These are phyloP conservation scores for Brassica nigra DNA, from an alignment of 345 rosid species.

Conservation along the genomic window DNA sequence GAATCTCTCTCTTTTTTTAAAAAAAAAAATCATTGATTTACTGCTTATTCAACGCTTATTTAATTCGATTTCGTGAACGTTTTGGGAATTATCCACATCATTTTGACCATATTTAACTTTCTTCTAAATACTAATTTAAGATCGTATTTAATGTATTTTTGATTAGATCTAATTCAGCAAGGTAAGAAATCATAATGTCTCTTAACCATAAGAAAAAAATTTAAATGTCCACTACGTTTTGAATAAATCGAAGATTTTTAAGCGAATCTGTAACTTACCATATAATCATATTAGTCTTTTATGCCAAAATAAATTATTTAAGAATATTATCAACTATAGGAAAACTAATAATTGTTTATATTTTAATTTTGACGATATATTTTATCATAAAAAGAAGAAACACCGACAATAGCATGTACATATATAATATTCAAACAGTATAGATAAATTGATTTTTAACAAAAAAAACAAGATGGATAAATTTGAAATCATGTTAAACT, in stretches of 20 bases:
- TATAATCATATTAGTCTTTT: background rate
- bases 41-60: constrained; percentile 11
- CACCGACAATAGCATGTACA: background rate
- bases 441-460: background rate
- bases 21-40: background rate
- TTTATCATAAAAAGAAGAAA: background rate
- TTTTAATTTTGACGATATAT: background rate
- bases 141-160: background rate
- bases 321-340: background rate
- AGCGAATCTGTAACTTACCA: background rate
- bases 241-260: background rate
- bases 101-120: constrained; percentile 16
- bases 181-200: background rate
- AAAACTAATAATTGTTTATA: background rate
- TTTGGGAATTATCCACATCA: constrained; percentile 6
- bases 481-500: background rate
- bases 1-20: background rate
- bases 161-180: background rate
- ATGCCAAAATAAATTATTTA: background rate
- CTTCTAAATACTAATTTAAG: background rate
- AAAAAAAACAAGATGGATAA: background rate
- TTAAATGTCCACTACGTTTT: background rate
- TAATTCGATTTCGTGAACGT: background rate
- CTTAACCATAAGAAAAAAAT: background rate
- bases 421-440: background rate